Base-by-base conservation (phyloP, 2,329 filamentous ascomycete species). In the Colletotrichum lini region DNA sequence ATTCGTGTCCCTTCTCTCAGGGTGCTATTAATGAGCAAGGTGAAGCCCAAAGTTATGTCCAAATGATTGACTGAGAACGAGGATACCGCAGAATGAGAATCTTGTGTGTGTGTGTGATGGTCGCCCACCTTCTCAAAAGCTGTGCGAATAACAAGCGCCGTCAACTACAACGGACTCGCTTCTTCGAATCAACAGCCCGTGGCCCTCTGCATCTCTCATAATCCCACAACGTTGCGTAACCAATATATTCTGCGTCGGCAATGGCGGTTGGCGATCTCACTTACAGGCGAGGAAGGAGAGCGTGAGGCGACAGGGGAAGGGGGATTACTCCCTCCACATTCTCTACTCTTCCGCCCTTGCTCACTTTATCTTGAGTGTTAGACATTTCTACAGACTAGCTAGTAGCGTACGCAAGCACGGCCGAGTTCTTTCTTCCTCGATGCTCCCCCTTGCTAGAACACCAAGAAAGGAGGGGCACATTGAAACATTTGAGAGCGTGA, bases 401-500 rank as follows among this genome's bases (percentile, higher is more conserved):
- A 38, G n/a, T 9, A 57, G 45, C 23, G 21, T 10, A 12, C 13
- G 30, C 21, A 52, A 42, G 35, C 21, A n/a, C 21, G 26, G 3
- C 35, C 26, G 5, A n/a, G 35, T 15, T 52, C 13, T 42, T 50
- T 6, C 40, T 47, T 26, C n/a, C 15, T 52, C 21, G 4, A 42
- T 23, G 45, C 21, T n/a, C 30, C 8, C 45, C 42, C 45, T n/a
- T 50, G 16, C 49, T 40, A 50, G 59, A 44, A 56, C 26, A 68
- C 40, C 26, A 23, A 38, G 58, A 23, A 23, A 40, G 18, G 53
- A 30, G 47, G 61, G 53, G 26, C 26, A 54, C 30, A 38, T 54
- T 66, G 61, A 70, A 66, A 70, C 67, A 66, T 52, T 23, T 18
- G 40, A 10, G 67, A 49, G 45, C 21, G 21, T 66, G 67, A 70